Percentiles rank a stretch among this genome's conserved stretches.
phyloP scores from a whole-genome alignment of 2,329 filamentous ascomycete species.

The Onygenales sp. region DNA sequence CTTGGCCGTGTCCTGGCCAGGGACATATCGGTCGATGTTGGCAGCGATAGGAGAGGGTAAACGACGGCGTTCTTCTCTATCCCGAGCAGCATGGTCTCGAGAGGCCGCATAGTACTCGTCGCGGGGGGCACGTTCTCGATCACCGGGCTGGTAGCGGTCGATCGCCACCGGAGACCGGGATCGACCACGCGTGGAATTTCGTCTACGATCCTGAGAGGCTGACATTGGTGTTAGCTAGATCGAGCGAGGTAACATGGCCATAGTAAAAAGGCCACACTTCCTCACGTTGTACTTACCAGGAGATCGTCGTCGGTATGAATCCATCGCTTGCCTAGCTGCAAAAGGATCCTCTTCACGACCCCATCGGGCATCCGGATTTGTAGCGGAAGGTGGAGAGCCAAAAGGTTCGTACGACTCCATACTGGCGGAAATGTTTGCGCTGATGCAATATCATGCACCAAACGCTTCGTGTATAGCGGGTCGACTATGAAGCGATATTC shows the following conservation, averaged over 20 bases:
- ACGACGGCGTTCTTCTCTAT: slow-evolving; percentile 49
- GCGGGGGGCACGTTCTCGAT: slow-evolving; percentile 37
- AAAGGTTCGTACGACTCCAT: slow-evolving; percentile 42
- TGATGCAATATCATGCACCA: not conserved
- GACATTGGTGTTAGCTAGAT: not conserved
- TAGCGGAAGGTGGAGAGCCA: slow-evolving; percentile 26
- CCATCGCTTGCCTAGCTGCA: slow-evolving; percentile 22
- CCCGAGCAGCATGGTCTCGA: slow-evolving; percentile 36
- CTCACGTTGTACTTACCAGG: slow-evolving; percentile 29
- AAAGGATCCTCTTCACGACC: slow-evolving; percentile 32
- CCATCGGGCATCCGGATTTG: slow-evolving; percentile 25
- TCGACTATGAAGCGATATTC: not conserved
- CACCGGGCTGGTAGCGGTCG: slow-evolving; percentile 55
- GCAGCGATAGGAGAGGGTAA: slow-evolving; percentile 48
- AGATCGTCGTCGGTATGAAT: slow-evolving; percentile 37
- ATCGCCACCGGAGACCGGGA: slow-evolving; percentile 54
- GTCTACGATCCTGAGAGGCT: slow-evolving; percentile 34
- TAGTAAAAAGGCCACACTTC: not conserved
- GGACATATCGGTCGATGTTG: slow-evolving; percentile 57
- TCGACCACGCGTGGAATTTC: slow-evolving; percentile 37
- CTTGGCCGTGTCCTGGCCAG: slow-evolving; percentile 48
- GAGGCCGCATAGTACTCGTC: slow-evolving; percentile 48
- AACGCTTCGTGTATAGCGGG: not conserved
- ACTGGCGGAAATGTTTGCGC: not conserved
- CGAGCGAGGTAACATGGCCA: not conserved